Evolutionary conservation across 169 alveolate species (phyloP).

Genomic region (Cryptosporidium ryanae): DNA sequence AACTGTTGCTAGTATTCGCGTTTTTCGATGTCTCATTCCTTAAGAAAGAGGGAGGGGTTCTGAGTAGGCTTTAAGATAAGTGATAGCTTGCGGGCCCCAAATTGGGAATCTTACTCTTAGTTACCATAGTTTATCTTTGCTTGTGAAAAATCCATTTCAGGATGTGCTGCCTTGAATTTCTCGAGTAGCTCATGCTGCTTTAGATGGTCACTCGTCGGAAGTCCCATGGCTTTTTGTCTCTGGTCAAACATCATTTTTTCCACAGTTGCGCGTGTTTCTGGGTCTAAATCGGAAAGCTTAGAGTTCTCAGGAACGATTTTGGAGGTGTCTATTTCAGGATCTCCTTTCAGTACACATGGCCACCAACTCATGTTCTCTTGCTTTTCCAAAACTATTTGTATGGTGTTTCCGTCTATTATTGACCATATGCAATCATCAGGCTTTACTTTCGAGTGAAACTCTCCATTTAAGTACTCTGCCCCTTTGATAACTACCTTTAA

Average conservation of each 20-base stretch:
- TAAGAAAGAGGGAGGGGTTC: background rate
- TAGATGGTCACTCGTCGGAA: conserved; percentile 94
- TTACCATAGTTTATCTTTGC: conserved; percentile 90
- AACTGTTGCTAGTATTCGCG: too few relatives aligned
- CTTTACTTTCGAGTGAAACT: conserved; percentile 88
- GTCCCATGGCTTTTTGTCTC: conserved; percentile 90
- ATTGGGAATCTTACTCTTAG: background rate
- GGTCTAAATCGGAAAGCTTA: conserved; percentile 94
- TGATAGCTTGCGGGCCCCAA: background rate
- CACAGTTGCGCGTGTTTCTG: conserved; percentile 95
- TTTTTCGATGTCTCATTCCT: background rate
- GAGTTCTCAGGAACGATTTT: conserved; percentile 98
- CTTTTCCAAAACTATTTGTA: conserved; percentile 91
- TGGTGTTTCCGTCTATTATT: conserved; percentile 88
- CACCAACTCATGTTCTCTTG: conserved; percentile 95
- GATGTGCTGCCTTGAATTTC: conserved; percentile 95
- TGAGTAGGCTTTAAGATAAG: background rate
- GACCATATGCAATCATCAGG: conserved; percentile 96
- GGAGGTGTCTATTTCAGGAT: conserved; percentile 94
- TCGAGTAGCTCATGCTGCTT: conserved; percentile 93
- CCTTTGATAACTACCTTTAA: conserved; percentile 82
- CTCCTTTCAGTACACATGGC: conserved; percentile 94
- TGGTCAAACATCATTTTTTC: conserved; percentile 98
- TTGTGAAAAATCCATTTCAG: conserved; percentile 97
- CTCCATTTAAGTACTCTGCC: conserved; percentile 88